A percentile compares a stretch with the other conserved stretches of the same genome.
These are phyloP conservation scores for Tylopilus sp. DNA, from an alignment of 1,284 basidiomycete genomes.

Conservation along the genomic window DNA sequence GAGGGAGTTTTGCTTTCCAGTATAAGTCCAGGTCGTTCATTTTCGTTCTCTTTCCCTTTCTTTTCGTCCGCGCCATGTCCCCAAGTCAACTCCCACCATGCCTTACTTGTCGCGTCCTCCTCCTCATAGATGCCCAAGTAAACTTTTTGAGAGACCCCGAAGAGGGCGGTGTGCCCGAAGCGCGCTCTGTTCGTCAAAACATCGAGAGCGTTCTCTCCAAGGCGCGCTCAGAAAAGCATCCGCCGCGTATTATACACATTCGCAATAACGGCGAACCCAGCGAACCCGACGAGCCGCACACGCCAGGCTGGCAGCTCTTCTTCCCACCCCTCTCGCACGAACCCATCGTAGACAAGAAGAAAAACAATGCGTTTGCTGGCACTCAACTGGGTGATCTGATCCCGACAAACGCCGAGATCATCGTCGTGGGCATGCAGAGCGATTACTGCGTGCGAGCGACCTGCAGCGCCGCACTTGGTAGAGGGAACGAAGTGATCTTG, in stretches of 20 bases:
- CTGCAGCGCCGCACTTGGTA: slow-evolving; percentile 53
- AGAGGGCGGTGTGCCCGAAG: slow-evolving; percentile 51
- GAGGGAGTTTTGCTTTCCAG: background rate
- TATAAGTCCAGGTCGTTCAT: background rate
- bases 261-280: slow-evolving; percentile 56
- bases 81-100: slow-evolving; percentile 16
- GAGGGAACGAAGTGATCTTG: slow-evolving; percentile 61
- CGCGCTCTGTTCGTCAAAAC: slow-evolving; percentile 42
- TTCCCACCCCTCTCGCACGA: slow-evolving; percentile 47
- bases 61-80: slow-evolving; percentile 17
- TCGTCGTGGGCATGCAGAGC: slow-evolving; percentile 62
- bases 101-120: slow-evolving; percentile 45
- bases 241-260: slow-evolving; percentile 60
- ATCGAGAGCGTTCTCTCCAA: slow-evolving; percentile 45
- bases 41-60: background rate
- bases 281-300: slow-evolving; percentile 52
- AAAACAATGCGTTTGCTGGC: slow-evolving; percentile 64
- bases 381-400: slow-evolving; percentile 49
- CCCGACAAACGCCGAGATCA: slow-evolving; percentile 49
- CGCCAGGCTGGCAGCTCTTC: slow-evolving; percentile 55
- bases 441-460: slow-evolving; percentile 64
- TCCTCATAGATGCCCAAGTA: slow-evolving; percentile 56
- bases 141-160: slow-evolving; percentile 46
- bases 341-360: slow-evolving; percentile 56
- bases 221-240: slow-evolving; percentile 45